Conservation (phyloP, 2,329 filamentous ascomycete genomes). For the Fusarium sp. region DNA sequence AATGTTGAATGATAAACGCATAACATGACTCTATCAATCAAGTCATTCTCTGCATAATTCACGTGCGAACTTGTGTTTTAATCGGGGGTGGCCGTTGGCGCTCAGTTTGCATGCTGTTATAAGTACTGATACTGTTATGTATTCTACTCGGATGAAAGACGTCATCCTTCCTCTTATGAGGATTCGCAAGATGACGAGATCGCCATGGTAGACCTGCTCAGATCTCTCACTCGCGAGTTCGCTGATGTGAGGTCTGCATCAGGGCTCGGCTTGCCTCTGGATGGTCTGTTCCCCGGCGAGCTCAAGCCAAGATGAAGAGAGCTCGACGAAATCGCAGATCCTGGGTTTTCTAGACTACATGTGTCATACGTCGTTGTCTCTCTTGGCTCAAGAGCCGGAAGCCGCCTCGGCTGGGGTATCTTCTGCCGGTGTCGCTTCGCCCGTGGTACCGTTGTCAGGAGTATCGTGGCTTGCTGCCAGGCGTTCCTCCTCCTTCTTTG, state of each 20-base stretch:
- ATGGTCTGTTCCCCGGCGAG: conserved; percentile 43
- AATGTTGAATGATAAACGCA: conserved; percentile 13
- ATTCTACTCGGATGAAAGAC: conserved; percentile 46
- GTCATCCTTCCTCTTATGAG: conserved; percentile 44
- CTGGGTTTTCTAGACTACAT: conserved; percentile 41
- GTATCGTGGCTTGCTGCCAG: conserved; percentile 53
- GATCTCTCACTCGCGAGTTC: conserved; percentile 37
- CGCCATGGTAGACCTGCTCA: conserved; percentile 46
- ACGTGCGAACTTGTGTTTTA: conserved; percentile 12
- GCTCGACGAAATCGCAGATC: conserved; percentile 44
- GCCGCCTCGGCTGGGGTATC: conserved; percentile 37
- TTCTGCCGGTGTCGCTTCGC: conserved; percentile 31
- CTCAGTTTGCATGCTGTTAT: conserved; percentile 33
- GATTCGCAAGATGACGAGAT: conserved; percentile 44
- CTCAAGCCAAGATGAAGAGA: conserved; percentile 32
- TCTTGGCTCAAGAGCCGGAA: conserved; percentile 43
- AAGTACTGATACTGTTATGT: conserved; percentile 40
- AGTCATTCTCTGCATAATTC: conserved; percentile 11
- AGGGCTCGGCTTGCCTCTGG: conserved; percentile 50
- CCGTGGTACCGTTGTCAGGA: conserved; percentile 20
- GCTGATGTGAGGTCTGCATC: conserved; percentile 41
- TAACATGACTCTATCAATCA: conserved; percentile 10
- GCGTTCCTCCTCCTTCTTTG: conserved; percentile 82
- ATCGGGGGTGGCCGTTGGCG: conserved; percentile 22
- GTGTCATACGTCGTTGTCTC: conserved; percentile 25